A percentile compares a stretch with the other conserved stretches of the same genome.
These are phyloP conservation scores for Pontederia paniculata DNA, from an alignment of 176 grass and related monocot genomes.

Conservation along the genomic window DNA sequence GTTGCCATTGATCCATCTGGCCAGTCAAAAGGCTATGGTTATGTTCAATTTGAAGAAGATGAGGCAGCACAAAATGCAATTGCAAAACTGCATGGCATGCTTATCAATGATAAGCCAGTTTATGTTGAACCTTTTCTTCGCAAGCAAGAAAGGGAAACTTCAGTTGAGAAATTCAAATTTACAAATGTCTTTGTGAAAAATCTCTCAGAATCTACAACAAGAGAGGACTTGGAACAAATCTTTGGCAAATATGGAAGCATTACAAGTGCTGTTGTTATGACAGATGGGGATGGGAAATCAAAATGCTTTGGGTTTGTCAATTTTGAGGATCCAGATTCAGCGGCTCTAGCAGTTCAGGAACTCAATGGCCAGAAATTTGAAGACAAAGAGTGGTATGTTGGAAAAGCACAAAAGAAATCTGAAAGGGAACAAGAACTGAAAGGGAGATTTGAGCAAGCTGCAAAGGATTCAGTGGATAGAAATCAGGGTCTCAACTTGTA, in stretches of 20 bases:
- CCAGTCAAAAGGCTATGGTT: conserved; percentile 93
- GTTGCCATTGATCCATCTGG: conserved; percentile 62
- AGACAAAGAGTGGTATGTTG: conserved; percentile 86
- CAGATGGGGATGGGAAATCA: conserved; percentile 65
- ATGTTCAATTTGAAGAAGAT: conserved; percentile 81
- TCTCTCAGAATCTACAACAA: conserved; percentile 58
- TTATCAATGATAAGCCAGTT: conserved; percentile 76
- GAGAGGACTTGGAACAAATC: conserved; percentile 61
- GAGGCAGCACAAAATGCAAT: conserved; percentile 84
- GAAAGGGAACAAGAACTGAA: conserved; percentile 84
- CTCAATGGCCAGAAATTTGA: conserved; percentile 72
- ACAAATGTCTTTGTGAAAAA: conserved; percentile 95
- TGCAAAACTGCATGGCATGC: conserved; percentile 67
- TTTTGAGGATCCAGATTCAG: conserved; percentile 68
- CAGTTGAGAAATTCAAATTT: conserved; percentile 45
- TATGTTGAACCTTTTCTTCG: conserved; percentile 88
- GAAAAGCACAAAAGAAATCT: conserved; percentile 89
- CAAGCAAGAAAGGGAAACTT: conserved; percentile 70
- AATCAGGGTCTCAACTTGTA: conserved; percentile 78
- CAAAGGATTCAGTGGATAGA: conserved; percentile 67
- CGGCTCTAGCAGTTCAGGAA: conserved; percentile 60
- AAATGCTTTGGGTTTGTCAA: conserved; percentile 98
- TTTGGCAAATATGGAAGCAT: conserved; percentile 80
- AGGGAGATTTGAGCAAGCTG: conserved; percentile 64
- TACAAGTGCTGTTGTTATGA: conserved; percentile 85